A percentile compares a stretch with the other conserved stretches of the same genome.
phyloP scores from a whole-genome alignment of 805 yeast genomes.

The Nakazawaea holstii region DNA sequence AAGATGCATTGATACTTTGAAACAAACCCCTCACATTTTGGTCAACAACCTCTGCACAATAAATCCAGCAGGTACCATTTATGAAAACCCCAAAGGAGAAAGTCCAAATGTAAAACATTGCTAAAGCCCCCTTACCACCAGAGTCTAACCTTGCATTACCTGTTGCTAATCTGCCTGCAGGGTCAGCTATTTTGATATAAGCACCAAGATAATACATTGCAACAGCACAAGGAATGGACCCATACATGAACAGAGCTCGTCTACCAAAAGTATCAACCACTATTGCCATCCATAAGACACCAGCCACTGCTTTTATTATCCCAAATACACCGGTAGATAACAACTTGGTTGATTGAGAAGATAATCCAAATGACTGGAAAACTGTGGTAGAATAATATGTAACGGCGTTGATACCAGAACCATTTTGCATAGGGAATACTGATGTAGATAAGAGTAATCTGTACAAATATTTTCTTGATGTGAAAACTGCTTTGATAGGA shows the following conservation, averaged over 20 bases:
- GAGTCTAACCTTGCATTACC: constrained; percentile 17
- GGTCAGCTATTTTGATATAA: constrained; percentile 35
- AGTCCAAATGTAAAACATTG: constrained; percentile 42
- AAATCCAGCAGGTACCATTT: constrained; percentile 44
- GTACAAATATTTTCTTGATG: constrained; percentile 25
- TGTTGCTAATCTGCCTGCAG: constrained; percentile 21
- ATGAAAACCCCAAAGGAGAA: constrained; percentile 36
- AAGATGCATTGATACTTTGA: constrained; percentile 37
- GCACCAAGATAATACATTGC: constrained; percentile 46
- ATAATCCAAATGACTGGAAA: constrained; percentile 43
- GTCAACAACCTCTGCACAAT: constrained; percentile 42
- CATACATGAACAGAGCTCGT: constrained; percentile 32
- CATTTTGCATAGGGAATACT: constrained; percentile 37
- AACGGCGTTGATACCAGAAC: constrained; percentile 44
- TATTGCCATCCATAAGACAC: constrained; percentile 37
- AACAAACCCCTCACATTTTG: constrained; percentile 36
- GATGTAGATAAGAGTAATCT: constrained; percentile 33
- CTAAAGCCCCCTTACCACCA: constrained; percentile 39
- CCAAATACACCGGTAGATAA: constrained; percentile 53
- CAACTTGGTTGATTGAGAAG: constrained; percentile 37
- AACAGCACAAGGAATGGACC: constrained; percentile 34
- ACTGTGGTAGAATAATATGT: constrained; percentile 50
- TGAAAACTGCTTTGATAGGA: constrained; percentile 29
- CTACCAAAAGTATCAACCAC: constrained; percentile 44
- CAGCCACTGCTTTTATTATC: constrained; percentile 38